A percentile compares a stretch with the other conserved stretches of the same genome.
Conservation (phyloP, 2,329 filamentous ascomycete species). For the Phialophora tarda region DNA sequence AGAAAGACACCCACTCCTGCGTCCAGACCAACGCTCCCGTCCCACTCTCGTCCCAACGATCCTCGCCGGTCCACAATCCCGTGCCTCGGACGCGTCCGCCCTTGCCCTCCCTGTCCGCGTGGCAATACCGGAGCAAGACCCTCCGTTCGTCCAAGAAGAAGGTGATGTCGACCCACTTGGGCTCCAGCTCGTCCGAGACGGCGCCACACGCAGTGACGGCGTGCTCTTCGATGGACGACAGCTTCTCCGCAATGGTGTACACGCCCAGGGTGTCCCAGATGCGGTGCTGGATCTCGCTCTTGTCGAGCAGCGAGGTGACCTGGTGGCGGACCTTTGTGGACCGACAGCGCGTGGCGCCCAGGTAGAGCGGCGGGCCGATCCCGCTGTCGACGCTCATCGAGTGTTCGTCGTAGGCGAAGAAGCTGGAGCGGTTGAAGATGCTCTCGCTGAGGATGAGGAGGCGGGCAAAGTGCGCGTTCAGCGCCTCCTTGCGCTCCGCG, state of each 20-base stretch:
- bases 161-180: conserved; percentile 39
- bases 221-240: conserved; percentile 38
- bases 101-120: conserved; percentile 29
- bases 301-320: conserved; percentile 33
- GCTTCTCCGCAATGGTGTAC: conserved; percentile 37
- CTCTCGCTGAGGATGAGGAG: conserved; percentile 35
- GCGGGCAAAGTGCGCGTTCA: conserved; percentile 38
- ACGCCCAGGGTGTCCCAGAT: conserved; percentile 35
- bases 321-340: conserved; percentile 38
- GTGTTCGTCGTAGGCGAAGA: conserved; percentile 35
- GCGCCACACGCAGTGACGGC: conserved; percentile 32
- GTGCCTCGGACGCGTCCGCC: conserved; percentile 30
- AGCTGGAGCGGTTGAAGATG: conserved; percentile 33
- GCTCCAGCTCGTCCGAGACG: conserved; percentile 28
- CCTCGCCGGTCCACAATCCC: conserved; percentile 17
- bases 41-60: conserved; percentile 27
- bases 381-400: conserved; percentile 34
- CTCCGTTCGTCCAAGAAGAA: conserved; percentile 37
- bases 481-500: conserved; percentile 34
- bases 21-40: conserved; percentile 38
- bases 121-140: conserved; percentile 37
- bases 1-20: conserved; percentile 38
- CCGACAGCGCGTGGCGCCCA: conserved; percentile 24
- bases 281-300: conserved; percentile 26
- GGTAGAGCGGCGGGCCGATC: conserved; percentile 36